phyloP scores from a whole-genome alignment of 1,284 basidiomycete species.

The Puccinia hordei region DNA sequence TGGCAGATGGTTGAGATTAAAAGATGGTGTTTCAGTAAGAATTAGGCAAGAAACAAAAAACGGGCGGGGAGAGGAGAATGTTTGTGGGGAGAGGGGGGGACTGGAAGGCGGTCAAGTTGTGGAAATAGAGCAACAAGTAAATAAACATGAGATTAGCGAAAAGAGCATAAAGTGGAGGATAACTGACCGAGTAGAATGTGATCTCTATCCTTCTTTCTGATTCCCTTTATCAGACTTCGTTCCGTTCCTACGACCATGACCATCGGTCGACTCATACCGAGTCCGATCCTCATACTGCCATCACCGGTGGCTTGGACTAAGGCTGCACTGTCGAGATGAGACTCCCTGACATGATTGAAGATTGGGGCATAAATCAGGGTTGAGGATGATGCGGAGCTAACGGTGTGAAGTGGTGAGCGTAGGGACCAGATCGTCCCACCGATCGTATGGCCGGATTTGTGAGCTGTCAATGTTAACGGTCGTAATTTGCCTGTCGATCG shows the following conservation, averaged over 20 bases:
- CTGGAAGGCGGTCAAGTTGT: conserved; percentile 17
- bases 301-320: conserved; percentile 69
- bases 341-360: conserved; percentile 94
- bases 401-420: conserved; percentile 70
- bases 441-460: conserved; percentile 91
- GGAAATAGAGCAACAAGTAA: conserved; percentile 33
- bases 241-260: conserved; percentile 92
- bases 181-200: conserved; percentile 77
- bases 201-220: conserved; percentile 87
- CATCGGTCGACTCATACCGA: conserved; percentile 83
- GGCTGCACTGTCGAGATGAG: conserved; percentile 93
- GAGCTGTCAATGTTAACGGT: conserved; percentile 90
- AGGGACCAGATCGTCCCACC: conserved; percentile 99
- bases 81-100: no score
- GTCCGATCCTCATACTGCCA: conserved; percentile 69
- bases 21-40: conserved; percentile 26
- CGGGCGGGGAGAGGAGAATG: no score
- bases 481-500: conserved; percentile 74
- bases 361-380: conserved; percentile 94
- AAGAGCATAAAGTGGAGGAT: background rate
- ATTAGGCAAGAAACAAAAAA: no score
- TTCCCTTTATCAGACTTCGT: conserved; percentile 75
- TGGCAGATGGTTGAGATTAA: conserved; percentile 47
- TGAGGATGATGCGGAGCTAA: conserved; percentile 69
- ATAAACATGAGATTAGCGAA: conserved; percentile 8